Evolutionary conservation across 495 filamentous ascomycete species (phyloP), one percentile per base, ranked within the genome.

Genomic region (Neurospora cerealis): DNA sequence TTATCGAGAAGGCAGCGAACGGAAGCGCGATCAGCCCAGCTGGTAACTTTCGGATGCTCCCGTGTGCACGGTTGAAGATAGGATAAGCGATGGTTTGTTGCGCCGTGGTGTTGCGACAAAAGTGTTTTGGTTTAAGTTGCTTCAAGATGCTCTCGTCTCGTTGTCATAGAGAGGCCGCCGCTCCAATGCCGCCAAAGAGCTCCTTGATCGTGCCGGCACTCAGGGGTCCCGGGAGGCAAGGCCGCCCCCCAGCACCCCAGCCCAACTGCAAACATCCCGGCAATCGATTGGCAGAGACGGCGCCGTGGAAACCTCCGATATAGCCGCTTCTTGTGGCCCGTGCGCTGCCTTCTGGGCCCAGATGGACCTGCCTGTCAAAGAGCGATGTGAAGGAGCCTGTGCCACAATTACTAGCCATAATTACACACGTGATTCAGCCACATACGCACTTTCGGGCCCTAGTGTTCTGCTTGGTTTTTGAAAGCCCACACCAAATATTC

Each of bases 401-500:
- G 78, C 78, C 78, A 78, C 78, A 73, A 15, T 21, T n/a, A 13
- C 10, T 28, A 75, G 77, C 74, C 77, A 76, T 72, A 72, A 28
- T 2, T 0, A n/a, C 19, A 40, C 79, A 81, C 80, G 80, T 81
- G 80, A 81, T 28, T 69, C 76, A 80, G 78, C 79, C 78, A 78
- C 78, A 72, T 39, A 69, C 28, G 41, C 44, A 72, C 74, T 74
- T 74, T 66, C 69, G 41, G 74, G 76, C 78, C 80, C 79, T 77
- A 79, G 72, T 66, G 54, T 75, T 54, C 69, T 34, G 46, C 70
- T 69, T 37, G 40, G 77, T 78, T 80, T 80, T 81, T 78, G 69
- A 73, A 75, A 78, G 77, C 80, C 79, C 81, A 80, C 76, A 80
- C 73, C 82, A 84, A 83, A 84, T 80, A 80, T 80, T 83, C 76